phyloP scores from a whole-genome alignment of 2,329 filamentous ascomycete species.

The Phoma sp. region DNA sequence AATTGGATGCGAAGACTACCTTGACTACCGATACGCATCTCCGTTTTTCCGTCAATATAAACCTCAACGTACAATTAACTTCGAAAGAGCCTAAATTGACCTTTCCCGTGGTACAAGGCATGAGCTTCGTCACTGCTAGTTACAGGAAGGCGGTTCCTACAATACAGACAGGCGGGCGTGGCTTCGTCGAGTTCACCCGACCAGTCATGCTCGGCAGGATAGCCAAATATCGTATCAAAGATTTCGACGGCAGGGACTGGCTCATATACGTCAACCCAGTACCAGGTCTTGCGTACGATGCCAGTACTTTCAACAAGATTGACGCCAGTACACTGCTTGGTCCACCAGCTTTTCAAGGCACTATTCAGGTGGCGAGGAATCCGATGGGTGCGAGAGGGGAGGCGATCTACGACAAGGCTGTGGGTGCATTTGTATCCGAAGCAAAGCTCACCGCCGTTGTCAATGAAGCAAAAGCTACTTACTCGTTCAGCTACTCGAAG shows the following conservation, averaged over 20 bases:
- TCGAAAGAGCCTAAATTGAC: slow-evolving; percentile 68
- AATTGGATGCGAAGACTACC: slow-evolving; percentile 69
- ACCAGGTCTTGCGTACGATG: slow-evolving; percentile 61
- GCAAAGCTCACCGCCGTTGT: slow-evolving; percentile 70
- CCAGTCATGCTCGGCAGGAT: slow-evolving; percentile 66
- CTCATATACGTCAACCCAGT: slow-evolving; percentile 73
- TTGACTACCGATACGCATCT: slow-evolving; percentile 62
- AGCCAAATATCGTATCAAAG: slow-evolving; percentile 76
- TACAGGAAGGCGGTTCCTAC: slow-evolving; percentile 75
- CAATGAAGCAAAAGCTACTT: slow-evolving; percentile 65
- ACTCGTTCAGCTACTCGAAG: slow-evolving; percentile 77
- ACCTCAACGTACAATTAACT: slow-evolving; percentile 63
- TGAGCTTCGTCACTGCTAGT: slow-evolving; percentile 82
- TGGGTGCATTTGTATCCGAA: slow-evolving; percentile 75
- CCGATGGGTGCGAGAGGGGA: slow-evolving; percentile 67
- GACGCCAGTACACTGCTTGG: slow-evolving; percentile 72
- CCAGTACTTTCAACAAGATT: slow-evolving; percentile 68
- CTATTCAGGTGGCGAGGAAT: slow-evolving; percentile 84
- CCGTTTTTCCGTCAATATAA: slow-evolving; percentile 70
- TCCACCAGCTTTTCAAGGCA: slow-evolving; percentile 73
- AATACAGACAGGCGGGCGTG: slow-evolving; percentile 73
- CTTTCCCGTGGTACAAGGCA: slow-evolving; percentile 87
- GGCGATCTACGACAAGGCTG: slow-evolving; percentile 74
- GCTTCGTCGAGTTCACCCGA: slow-evolving; percentile 72
- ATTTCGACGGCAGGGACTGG: slow-evolving; percentile 76